Evolutionary conservation across 2,329 filamentous ascomycete genomes (phyloP).

Genomic region (Sporothrix inflata): DNA sequence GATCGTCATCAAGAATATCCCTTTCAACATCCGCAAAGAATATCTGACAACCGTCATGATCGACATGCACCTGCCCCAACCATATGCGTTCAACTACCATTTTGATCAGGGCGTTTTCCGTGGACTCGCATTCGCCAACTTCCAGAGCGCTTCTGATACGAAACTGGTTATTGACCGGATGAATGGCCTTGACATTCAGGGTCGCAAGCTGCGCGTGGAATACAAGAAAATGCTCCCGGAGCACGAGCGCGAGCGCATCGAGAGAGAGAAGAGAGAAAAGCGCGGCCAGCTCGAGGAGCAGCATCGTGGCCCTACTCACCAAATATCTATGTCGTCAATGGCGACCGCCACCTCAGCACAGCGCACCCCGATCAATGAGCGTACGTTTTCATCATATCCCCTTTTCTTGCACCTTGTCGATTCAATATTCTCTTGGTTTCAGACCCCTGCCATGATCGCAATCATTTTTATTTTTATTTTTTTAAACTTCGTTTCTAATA

Average conservation of each 20-base stretch:
- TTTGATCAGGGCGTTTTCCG: constrained; percentile 98
- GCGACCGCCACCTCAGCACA: constrained; percentile 30
- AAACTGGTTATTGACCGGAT: constrained; percentile 88
- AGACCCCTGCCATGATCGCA: no score
- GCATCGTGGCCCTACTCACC: constrained; percentile 82
- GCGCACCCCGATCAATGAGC: constrained; percentile 21
- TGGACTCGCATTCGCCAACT: constrained; percentile 96
- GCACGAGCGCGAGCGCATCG: constrained; percentile 91
- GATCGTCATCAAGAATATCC: constrained; percentile 99
- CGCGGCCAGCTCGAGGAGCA: constrained; percentile 96
- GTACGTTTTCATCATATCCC: background rate
- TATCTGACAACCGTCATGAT: constrained; percentile 92
- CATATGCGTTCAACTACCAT: constrained; percentile 99
- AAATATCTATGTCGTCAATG: constrained; percentile 83
- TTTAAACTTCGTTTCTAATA: background rate
- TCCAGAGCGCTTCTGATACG: constrained; percentile 93
- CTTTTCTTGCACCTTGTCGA: background rate
- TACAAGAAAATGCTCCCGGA: constrained; percentile 99
- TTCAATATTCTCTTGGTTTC: background rate
- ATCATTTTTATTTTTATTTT: no score
- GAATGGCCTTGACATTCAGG: constrained; percentile 95
- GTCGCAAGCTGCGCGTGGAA: constrained; percentile 90
- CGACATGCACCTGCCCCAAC: constrained; percentile 87
- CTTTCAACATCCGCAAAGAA: constrained; percentile 97
- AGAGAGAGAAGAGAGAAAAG: constrained; percentile 94